phyloP scores from a whole-genome alignment of 208 protist genomes.

The Acanthamoeba healyi region DNA sequence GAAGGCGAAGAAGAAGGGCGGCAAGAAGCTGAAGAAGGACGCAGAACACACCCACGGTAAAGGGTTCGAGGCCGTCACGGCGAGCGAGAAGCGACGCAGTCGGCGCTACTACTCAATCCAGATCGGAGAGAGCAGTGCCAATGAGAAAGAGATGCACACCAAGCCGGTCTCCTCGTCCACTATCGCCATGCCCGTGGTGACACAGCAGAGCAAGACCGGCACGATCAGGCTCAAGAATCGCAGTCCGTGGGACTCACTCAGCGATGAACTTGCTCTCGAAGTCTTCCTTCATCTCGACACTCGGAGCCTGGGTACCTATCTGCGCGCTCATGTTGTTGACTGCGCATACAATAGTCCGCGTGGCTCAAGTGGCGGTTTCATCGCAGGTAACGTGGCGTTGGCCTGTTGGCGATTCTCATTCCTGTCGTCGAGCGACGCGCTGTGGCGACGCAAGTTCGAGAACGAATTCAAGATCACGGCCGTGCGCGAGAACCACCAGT shows the following conservation, averaged over 20 bases:
- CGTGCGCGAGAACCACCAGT: constrained; percentile 45
- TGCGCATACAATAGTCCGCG: neutral
- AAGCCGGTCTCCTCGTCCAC: constrained; percentile 34
- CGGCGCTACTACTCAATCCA: constrained; percentile 46
- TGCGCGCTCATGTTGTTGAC: neutral
- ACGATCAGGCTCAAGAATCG: neutral
- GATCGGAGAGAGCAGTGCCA: constrained; percentile 12
- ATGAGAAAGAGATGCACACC: neutral
- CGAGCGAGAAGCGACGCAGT: neutral
- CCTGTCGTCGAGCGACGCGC: constrained; percentile 26
- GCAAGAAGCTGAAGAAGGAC: neutral
- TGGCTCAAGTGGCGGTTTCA: too few relatives aligned
- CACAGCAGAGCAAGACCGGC: neutral
- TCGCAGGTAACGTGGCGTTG: neutral
- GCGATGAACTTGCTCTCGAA: neutral
- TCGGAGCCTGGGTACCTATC: neutral
- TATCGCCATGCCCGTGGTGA: neutral
- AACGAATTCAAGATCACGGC: constrained; percentile 25
- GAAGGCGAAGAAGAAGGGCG: neutral
- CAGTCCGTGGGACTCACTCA: neutral
- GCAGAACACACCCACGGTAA: neutral
- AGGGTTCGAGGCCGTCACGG: neutral
- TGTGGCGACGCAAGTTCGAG: constrained; percentile 34
- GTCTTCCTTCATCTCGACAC: neutral
- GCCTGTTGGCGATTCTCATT: constrained; percentile 34